Conservation (phyloP, 2,329 filamentous ascomycete species). For the Pseudogymnoascus sp. region DNA sequence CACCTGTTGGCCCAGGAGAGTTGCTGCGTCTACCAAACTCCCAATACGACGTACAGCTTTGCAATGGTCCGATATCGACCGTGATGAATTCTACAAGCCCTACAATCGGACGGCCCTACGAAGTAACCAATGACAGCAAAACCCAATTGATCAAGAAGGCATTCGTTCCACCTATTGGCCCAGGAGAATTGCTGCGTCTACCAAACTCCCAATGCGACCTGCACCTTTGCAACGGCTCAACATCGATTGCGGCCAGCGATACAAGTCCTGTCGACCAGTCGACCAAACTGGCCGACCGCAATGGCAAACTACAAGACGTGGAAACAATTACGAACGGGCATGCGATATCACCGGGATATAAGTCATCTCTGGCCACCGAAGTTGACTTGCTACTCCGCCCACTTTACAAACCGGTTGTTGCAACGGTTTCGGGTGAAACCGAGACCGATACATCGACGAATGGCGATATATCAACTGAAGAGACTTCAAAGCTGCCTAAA, state of each 20-base stretch:
- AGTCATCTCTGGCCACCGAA: background rate
- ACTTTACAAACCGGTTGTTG: background rate
- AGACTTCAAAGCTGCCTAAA: background rate
- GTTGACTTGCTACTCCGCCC: constrained; percentile 5
- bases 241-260: background rate
- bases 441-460: background rate
- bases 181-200: constrained; percentile 41
- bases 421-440: background rate
- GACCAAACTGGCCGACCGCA: background rate
- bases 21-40: constrained; percentile 49
- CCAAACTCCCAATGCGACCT: constrained; percentile 43
- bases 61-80: background rate
- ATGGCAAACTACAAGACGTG: background rate
- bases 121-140: background rate
- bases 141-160: constrained; percentile 2
- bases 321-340: background rate
- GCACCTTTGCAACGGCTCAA: background rate
- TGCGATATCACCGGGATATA: background rate
- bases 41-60: constrained; percentile 26
- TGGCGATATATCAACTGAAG: background rate
- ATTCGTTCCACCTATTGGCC: constrained; percentile 19
- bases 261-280: background rate
- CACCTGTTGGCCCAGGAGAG: constrained; percentile 27
- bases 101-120: constrained; percentile 10
- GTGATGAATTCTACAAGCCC: constrained; percentile 9